Percentiles rank a stretch among this genome's conserved stretches.
Evolutionary conservation across 2,329 filamentous ascomycete species (phyloP).

Genomic region (Apiospora koreana): DNA sequence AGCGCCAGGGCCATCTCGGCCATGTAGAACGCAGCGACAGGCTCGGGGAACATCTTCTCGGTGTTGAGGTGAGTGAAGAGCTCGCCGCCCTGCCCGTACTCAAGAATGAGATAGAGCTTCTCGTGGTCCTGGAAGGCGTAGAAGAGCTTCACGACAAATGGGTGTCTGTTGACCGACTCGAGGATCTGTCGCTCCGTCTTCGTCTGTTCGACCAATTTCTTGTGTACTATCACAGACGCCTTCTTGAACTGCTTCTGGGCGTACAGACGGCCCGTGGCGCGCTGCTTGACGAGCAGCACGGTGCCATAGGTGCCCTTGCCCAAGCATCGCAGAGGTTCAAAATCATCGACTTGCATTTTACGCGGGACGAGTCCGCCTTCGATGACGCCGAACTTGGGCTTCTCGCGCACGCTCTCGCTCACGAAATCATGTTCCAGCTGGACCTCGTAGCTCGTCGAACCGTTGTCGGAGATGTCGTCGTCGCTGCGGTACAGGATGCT

Average conservation of each 20-base stretch:
- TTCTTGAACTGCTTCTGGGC: slow-evolving; percentile 99
- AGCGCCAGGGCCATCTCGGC: slow-evolving; percentile 95
- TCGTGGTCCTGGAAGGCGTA: slow-evolving; percentile 98
- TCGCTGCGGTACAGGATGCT: slow-evolving; percentile 60
- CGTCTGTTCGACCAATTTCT: slow-evolving; percentile 94
- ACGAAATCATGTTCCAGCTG: slow-evolving; percentile 82
- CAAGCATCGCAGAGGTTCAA: slow-evolving; percentile 86
- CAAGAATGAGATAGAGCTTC: slow-evolving; percentile 94
- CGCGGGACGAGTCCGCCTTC: slow-evolving; percentile 59
- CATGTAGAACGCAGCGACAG: slow-evolving; percentile 94
- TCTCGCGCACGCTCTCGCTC: slow-evolving; percentile 60
- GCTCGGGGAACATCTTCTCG: slow-evolving; percentile 93
- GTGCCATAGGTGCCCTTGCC: slow-evolving; percentile 97
- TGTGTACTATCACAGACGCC: slow-evolving; percentile 91
- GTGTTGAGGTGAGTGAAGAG: slow-evolving; percentile 92
- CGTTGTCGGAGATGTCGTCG: slow-evolving; percentile 68
- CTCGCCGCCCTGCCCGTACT: slow-evolving; percentile 96
- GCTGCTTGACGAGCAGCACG: slow-evolving; percentile 90
- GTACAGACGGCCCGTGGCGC: slow-evolving; percentile 81
- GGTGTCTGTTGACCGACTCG: slow-evolving; percentile 93
- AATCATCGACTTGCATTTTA: slow-evolving; percentile 92
- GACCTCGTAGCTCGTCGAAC: slow-evolving; percentile 78
- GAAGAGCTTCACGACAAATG: slow-evolving; percentile 96
- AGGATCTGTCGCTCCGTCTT: slow-evolving; percentile 95
- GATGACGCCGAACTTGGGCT: slow-evolving; percentile 35